Percentiles rank a stretch among this genome's conserved stretches.
Evolutionary conservation across 148 eudicot genomes (phyloP).

Genomic region (Tetragonia tetragonoides): DNA sequence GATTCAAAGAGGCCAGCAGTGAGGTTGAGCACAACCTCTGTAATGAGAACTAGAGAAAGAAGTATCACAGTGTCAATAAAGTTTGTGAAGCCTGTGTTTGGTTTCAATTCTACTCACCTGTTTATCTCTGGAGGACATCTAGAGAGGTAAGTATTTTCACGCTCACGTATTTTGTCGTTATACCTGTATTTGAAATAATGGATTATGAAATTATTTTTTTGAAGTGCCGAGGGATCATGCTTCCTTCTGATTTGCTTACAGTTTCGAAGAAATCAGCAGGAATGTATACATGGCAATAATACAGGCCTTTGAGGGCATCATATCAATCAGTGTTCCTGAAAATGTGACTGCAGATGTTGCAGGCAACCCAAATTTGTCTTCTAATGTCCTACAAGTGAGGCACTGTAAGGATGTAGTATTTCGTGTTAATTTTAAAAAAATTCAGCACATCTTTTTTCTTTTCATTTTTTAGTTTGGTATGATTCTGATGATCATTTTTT

Average conservation of each 20-base stretch:
- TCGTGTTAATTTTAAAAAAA: neutral
- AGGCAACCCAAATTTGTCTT: slow-evolving; percentile 74
- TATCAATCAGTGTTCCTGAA: slow-evolving; percentile 66
- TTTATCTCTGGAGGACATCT: slow-evolving; percentile 67
- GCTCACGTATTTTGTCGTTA: neutral
- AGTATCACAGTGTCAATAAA: slow-evolving; percentile 49
- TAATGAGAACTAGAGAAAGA: slow-evolving; percentile 60
- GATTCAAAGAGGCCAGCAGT: slow-evolving; percentile 78
- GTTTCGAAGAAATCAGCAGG: slow-evolving; percentile 55
- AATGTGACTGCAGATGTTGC: slow-evolving; percentile 83
- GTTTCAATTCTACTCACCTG: slow-evolving; percentile 74
- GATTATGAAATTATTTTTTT: too few relatives aligned
- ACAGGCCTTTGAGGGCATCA: slow-evolving; percentile 35
- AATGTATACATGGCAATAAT: slow-evolving; percentile 42
- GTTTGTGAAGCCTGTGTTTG: slow-evolving; percentile 87
- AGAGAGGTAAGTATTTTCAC: slow-evolving; percentile 37
- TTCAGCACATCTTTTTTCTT: neutral
- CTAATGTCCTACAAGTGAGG: slow-evolving; percentile 69
- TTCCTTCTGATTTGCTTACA: slow-evolving; percentile 24
- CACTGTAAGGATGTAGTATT: slow-evolving; percentile 63
- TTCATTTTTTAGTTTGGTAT: neutral
- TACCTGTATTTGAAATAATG: neutral
- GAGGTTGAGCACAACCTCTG: slow-evolving; percentile 62
- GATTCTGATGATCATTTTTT: neutral
- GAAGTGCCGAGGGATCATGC: neutral